Base-by-base conservation (phyloP, 352 stramenopile species). In the Pythium brassicae region DNA sequence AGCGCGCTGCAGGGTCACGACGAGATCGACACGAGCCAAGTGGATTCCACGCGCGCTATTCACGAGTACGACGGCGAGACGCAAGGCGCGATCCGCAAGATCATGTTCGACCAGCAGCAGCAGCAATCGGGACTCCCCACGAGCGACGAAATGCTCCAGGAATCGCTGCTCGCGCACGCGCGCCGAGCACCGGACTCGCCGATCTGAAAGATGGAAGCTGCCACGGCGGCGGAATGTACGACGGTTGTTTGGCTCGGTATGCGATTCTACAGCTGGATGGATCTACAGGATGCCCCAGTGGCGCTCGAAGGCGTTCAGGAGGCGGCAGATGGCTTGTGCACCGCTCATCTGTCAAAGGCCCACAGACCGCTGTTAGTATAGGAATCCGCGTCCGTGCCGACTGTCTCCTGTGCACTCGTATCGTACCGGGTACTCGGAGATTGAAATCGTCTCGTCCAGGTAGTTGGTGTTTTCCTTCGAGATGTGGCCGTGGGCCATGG, bases 41-140 rank as follows among this genome's bases (percentile, higher is more conserved):
- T 99, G 26, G 92, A 99, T 59, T 98, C 97, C 11, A 97, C 98
- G 71, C 96, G 95, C 62, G 93, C 78, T 22, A 98, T 99, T 50
- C 72, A 78, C 32, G 97, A 99, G 70, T 92, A 99, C 57, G 96
- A 99, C 71, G 90, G 87, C 11, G 94, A 96, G 47, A 99, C 96
- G 9, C 81, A 98, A 64, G 91, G 98, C 39, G 98, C 97, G 10
- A 98, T 99, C 45, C 96, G 98, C 65, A 99, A 99, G 66, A 98
- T 98, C 80, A 98, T 99, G 53, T 92, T 92, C 54, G 84, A 97
- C 55, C 87, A 97, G 68, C 78, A 89, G 40, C 96, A 99, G 69
- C 96, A 98, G 65, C 92, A 96, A 10, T 66, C 92, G 58, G 92
- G 94, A 9, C 68, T 88, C 20, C 83, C 95, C n/a, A 97, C 94